Percentiles rank a stretch among this genome's conserved stretches.
These are phyloP conservation scores for Cryphonectria parasitica DNA, from an alignment of 2,329 filamentous ascomycete species.

Conservation along the genomic window DNA sequence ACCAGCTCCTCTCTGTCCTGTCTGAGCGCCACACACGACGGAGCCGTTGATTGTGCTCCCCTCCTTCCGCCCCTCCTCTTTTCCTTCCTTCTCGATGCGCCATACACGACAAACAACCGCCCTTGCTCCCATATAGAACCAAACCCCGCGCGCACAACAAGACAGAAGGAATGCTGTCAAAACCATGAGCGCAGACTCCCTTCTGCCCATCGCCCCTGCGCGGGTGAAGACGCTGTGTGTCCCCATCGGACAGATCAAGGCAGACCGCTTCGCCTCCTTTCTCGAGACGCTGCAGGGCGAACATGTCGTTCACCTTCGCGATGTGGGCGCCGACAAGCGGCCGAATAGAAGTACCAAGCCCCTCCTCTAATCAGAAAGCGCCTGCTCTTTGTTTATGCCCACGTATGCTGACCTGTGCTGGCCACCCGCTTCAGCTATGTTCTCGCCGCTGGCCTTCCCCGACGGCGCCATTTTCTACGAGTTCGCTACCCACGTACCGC, in stretches of 20 bases:
- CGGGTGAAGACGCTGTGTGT: constrained; percentile 86
- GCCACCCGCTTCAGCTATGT: constrained; percentile 69
- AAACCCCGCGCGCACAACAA: neutral
- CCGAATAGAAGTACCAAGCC: constrained; percentile 76
- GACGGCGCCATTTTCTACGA: constrained; percentile 87
- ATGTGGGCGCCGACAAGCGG: constrained; percentile 82
- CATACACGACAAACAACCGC: constrained; percentile 9
- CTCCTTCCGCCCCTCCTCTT: neutral
- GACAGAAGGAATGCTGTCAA: constrained; percentile 29
- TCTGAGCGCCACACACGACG: constrained; percentile 12
- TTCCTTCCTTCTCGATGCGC: constrained; percentile 3
- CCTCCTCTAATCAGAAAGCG: neutral
- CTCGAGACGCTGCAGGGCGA: constrained; percentile 77
- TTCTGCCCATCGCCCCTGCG: constrained; percentile 89
- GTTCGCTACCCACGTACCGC: constrained; percentile 77
- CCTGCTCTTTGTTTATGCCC: constrained; percentile 10
- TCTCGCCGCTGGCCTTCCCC: constrained; percentile 87
- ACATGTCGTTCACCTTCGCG: constrained; percentile 80
- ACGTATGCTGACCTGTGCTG: constrained; percentile 28
- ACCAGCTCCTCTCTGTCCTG: neutral
- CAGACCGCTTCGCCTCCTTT: constrained; percentile 78
- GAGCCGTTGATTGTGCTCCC: no score
- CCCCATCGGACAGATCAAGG: constrained; percentile 84
- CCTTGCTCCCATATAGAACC: constrained; percentile 18
- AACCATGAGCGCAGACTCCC: constrained; percentile 81